phyloP scores from a whole-genome alignment of 2,329 filamentous ascomycete species.

The Cytospora schulzeri region DNA sequence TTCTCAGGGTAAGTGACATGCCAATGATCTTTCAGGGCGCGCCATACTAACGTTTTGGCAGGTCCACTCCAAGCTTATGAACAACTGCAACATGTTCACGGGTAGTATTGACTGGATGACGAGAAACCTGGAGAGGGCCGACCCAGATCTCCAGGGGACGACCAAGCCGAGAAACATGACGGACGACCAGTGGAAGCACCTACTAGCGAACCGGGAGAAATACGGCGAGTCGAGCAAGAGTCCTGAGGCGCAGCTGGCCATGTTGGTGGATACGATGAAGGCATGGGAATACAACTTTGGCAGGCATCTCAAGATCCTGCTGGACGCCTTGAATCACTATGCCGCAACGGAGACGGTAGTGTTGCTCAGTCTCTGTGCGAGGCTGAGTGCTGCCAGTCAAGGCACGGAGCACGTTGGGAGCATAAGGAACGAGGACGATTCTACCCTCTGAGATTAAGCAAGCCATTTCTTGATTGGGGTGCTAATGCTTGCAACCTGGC shows the following conservation, averaged over 20 bases:
- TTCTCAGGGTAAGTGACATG: conserved; percentile 70
- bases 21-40: neutral
- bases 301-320: conserved; percentile 85
- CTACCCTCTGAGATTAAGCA: conserved; percentile 20
- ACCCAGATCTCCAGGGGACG: conserved; percentile 70
- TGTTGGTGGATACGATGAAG: conserved; percentile 78
- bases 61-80: conserved; percentile 98
- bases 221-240: conserved; percentile 41
- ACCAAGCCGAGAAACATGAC: conserved; percentile 62
- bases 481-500: conserved; percentile 5
- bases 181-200: conserved; percentile 61
- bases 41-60: conserved; percentile 41
- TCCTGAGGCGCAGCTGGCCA: conserved; percentile 43
- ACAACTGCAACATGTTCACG: conserved; percentile 92
- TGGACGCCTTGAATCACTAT: conserved; percentile 95
- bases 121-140: conserved; percentile 79
- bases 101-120: conserved; percentile 86
- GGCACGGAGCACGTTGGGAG: conserved; percentile 66
- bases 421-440: conserved; percentile 60
- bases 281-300: conserved; percentile 95
- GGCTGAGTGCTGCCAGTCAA: conserved; percentile 79
- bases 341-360: conserved; percentile 97
- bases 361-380: conserved; percentile 81
- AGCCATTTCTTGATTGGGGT: neutral
- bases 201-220: conserved; percentile 52